These are phyloP conservation scores for Letharia lupina DNA, from an alignment of 495 filamentous ascomycete species.

Conservation along the genomic window DNA sequence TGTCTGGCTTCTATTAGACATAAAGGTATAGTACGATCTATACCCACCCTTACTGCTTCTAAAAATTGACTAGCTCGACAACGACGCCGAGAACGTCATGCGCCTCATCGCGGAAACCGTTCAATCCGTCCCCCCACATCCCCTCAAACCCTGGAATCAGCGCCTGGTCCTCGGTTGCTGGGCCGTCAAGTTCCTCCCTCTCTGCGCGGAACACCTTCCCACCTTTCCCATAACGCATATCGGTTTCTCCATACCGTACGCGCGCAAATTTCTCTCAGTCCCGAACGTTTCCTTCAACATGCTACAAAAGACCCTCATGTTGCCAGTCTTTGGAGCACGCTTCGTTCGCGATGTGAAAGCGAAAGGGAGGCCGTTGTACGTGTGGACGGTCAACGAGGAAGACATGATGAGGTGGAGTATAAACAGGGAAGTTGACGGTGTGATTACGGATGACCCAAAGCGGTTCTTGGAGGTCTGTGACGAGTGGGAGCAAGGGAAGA, in stretches of 20 bases:
- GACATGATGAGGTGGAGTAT: constrained; percentile 67
- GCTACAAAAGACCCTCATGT: constrained; percentile 54
- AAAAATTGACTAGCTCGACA: constrained; percentile 43
- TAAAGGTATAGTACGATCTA: constrained; percentile 52
- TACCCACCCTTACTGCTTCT: constrained; percentile 5
- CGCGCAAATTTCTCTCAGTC: constrained; percentile 55
- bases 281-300: constrained; percentile 68
- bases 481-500: constrained; percentile 27
- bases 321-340: constrained; percentile 46
- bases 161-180: constrained; percentile 74
- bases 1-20: constrained; percentile 78
- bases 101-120: constrained; percentile 54
- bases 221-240: constrained; percentile 62
- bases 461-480: constrained; percentile 37
- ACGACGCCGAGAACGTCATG: constrained; percentile 64
- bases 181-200: constrained; percentile 57
- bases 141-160: constrained; percentile 53
- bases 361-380: constrained; percentile 50
- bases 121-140: constrained; percentile 35
- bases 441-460: constrained; percentile 52
- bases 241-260: constrained; percentile 59
- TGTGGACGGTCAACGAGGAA: constrained; percentile 81
- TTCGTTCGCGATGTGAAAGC: constrained; percentile 55
- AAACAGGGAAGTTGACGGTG: constrained; percentile 42
- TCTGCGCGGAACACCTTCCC: constrained; percentile 53